These are phyloP conservation scores for Paragyromitra xinjiangensis DNA, from an alignment of 495 filamentous ascomycete species.

Conservation along the genomic window DNA sequence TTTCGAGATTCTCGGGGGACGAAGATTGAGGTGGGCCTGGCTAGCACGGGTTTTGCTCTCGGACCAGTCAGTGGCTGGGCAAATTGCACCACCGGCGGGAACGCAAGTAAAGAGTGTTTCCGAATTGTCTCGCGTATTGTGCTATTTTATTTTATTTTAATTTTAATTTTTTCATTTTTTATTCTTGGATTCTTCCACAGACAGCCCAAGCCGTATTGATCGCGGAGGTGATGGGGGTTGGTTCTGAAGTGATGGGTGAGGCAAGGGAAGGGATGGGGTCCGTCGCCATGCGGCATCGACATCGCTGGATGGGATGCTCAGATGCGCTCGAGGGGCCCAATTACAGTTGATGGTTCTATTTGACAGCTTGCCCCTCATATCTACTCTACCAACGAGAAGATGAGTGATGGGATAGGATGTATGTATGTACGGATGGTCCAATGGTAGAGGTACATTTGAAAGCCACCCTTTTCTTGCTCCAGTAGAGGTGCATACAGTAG, in stretches of 20 bases:
- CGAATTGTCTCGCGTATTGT: conserved; percentile 4
- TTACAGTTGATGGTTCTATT: neutral
- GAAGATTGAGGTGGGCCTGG: conserved; percentile 1
- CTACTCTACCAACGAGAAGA: neutral
- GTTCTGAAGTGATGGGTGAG: neutral
- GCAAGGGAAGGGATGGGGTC: neutral
- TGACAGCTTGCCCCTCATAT: conserved; percentile 8
- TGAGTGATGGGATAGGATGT: conserved; percentile 3
- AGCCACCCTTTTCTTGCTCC: neutral
- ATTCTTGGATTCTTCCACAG: neutral
- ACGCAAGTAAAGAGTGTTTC: neutral
- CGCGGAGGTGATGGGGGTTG: neutral
- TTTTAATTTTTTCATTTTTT: neutral
- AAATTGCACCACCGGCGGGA: conserved; percentile 4
- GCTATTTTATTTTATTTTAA: neutral
- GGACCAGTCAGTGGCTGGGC: conserved; percentile 12
- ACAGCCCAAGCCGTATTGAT: neutral
- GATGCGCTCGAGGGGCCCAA: conserved; percentile 27
- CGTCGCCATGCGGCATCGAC: conserved; percentile 37
- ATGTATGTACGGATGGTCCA: neutral
- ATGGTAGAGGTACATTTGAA: neutral
- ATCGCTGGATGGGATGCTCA: conserved; percentile 48
- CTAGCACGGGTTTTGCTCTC: neutral
- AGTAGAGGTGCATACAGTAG: neutral
- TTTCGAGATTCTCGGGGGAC: conserved; percentile 1